A percentile compares a stretch with the other conserved stretches of the same genome.
Conservation (phyloP, 441 rosid species). For the Syzygium syzygioides region DNA sequence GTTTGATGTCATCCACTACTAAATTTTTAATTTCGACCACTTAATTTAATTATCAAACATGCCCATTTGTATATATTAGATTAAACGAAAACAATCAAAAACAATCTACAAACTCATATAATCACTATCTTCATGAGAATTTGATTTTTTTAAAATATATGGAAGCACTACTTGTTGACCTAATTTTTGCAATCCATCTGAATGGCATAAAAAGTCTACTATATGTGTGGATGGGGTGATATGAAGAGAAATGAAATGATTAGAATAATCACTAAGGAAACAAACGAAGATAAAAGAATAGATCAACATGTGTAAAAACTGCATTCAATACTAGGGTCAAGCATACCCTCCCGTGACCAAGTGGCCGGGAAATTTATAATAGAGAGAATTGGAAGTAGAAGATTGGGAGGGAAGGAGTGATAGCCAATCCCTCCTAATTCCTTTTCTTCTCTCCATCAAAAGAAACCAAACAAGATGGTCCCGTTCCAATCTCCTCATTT, state of each 20-base stretch:
- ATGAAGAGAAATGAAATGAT: neutral
- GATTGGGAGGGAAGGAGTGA: neutral
- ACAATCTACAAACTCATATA: neutral
- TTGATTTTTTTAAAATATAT: too few relatives aligned
- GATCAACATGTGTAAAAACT: too few relatives aligned
- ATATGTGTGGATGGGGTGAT: neutral
- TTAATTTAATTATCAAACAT: neutral
- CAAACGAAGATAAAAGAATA: too few relatives aligned
- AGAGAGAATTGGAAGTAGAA: neutral
- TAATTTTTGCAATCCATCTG: too few relatives aligned
- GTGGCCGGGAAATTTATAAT: too few relatives aligned
- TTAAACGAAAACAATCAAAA: too few relatives aligned
- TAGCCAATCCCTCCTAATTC: neutral
- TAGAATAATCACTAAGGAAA: too few relatives aligned
- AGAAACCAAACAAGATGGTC: too few relatives aligned
- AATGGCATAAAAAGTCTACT: neutral
- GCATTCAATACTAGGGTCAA: too few relatives aligned
- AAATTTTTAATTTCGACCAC: neutral
- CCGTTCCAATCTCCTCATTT: too few relatives aligned
- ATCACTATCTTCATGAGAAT: neutral
- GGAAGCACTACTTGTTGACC: neutral
- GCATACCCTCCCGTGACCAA: neutral
- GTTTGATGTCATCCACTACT: neutral
- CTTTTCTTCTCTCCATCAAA: too few relatives aligned
- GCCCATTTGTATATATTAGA: too few relatives aligned